phyloP scores from a whole-genome alignment of 164 flowering plant species.

The Tetracentron sinense region DNA sequence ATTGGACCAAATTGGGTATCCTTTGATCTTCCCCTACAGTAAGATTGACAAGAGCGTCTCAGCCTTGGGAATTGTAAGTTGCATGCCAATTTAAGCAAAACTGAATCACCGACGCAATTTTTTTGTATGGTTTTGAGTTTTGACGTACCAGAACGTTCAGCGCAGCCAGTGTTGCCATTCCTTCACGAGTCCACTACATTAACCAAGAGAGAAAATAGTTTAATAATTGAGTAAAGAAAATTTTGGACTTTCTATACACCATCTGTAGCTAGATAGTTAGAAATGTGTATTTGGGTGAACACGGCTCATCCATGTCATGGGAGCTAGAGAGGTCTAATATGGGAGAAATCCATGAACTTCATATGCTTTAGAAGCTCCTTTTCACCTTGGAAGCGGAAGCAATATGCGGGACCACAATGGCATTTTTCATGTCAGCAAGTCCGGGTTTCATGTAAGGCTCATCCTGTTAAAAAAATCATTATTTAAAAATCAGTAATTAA shows the following conservation, averaged over 20 bases:
- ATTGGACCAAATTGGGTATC: slow-evolving; percentile 84
- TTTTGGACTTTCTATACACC: neutral
- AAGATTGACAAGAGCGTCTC: neutral
- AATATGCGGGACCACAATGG: slow-evolving; percentile 89
- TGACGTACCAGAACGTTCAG: slow-evolving; percentile 78
- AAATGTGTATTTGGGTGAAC: too few species aligned
- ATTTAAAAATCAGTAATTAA: slow-evolving; percentile 4
- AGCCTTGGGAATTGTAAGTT: neutral
- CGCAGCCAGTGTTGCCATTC: slow-evolving; percentile 98
- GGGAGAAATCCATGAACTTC: neutral
- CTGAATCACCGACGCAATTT: neutral
- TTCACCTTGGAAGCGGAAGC: slow-evolving; percentile 99
- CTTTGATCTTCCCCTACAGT: slow-evolving; percentile 83
- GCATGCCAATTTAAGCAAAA: neutral
- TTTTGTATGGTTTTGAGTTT: neutral
- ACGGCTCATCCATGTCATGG: too few species aligned
- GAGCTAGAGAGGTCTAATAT: neutral
- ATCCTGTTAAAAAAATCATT: slow-evolving; percentile 44
- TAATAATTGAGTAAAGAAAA: neutral
- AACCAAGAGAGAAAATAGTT: slow-evolving; percentile 7
- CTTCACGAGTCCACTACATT: slow-evolving; percentile 97
- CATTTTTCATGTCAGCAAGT: slow-evolving; percentile 86
- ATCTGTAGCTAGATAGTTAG: neutral
- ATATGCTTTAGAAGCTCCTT: neutral
- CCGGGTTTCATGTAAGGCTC: slow-evolving; percentile 99